Conservation (phyloP, 495 filamentous ascomycete genomes). For the Neurospora hispaniola region DNA sequence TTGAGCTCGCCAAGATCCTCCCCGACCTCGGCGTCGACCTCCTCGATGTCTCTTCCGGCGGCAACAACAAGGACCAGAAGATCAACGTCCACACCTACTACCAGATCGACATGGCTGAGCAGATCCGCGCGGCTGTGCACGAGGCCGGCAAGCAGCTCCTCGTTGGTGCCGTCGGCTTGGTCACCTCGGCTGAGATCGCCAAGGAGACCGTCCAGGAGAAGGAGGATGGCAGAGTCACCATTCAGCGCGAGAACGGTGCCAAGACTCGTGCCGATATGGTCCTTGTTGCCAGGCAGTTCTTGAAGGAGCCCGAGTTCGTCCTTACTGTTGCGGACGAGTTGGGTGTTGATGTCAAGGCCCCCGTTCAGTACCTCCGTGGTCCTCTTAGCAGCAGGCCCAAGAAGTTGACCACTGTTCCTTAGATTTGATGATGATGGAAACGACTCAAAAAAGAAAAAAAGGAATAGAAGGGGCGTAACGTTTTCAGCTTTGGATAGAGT, state of each 20-base stretch:
- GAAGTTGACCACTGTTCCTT: slow-evolving; percentile 3
- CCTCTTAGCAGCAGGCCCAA: slow-evolving; percentile 12
- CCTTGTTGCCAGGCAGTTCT: slow-evolving; percentile 52
- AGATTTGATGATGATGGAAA: neutral
- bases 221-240: slow-evolving; percentile 17
- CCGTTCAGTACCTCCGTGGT: slow-evolving; percentile 40
- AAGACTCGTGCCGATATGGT: slow-evolving; percentile 50
- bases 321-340: slow-evolving; percentile 48
- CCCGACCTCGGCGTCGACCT: slow-evolving; percentile 60
- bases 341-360: slow-evolving; percentile 45
- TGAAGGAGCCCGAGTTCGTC: slow-evolving; percentile 60
- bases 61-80: slow-evolving; percentile 50
- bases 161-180: slow-evolving; percentile 65
- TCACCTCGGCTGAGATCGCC: slow-evolving; percentile 54
- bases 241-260: slow-evolving; percentile 34
- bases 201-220: slow-evolving; percentile 21
- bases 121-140: slow-evolving; percentile 46
- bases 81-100: slow-evolving; percentile 46
- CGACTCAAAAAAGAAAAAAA: neutral
- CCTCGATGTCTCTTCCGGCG: slow-evolving; percentile 63
- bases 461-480: neutral
- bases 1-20: slow-evolving; percentile 51
- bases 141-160: slow-evolving; percentile 43
- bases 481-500: neutral
- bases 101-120: slow-evolving; percentile 53